Evolutionary conservation across 2,329 filamentous ascomycete genomes (phyloP).

Genomic region (Salinomyces thailandicus): DNA sequence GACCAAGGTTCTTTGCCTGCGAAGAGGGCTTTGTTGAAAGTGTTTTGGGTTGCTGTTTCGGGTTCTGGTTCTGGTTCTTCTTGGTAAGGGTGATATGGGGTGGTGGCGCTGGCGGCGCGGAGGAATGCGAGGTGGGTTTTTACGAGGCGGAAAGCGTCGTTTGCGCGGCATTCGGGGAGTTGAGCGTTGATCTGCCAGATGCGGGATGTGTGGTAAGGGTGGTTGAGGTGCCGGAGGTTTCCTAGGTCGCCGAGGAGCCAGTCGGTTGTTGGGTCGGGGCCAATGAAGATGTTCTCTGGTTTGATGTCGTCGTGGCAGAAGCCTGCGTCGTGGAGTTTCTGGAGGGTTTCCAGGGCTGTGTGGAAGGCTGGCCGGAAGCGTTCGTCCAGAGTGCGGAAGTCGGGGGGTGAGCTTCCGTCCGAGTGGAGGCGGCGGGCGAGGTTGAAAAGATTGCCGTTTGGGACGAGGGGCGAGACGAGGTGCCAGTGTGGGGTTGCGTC

Average conservation of each 20-base stretch:
- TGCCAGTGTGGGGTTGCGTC: background rate
- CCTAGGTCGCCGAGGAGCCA: conserved; percentile 29
- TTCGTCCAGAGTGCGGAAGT: conserved; percentile 15
- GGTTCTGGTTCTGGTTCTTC: no score
- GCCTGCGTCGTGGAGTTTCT: conserved; percentile 20
- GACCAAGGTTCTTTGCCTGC: background rate
- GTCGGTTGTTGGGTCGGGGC: conserved; percentile 8
- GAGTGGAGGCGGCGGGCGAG: background rate
- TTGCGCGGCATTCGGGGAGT: background rate
- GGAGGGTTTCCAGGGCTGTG: conserved; percentile 17
- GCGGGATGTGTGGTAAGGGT: conserved; percentile 12
- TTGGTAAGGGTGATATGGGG: no score
- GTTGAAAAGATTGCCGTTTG: conserved; percentile 1
- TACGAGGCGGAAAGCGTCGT: background rate
- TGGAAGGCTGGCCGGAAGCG: conserved; percentile 23
- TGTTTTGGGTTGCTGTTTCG: background rate
- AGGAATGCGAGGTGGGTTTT: background rate
- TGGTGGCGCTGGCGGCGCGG: no score
- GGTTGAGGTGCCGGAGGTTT: conserved; percentile 23
- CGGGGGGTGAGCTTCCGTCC: background rate
- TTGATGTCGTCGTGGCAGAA: conserved; percentile 32
- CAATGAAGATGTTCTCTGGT: conserved; percentile 25
- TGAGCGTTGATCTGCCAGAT: background rate
- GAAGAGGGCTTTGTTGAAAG: background rate
- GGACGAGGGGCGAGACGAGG: background rate